Percentiles rank a stretch among this genome's conserved stretches.
Conservation (phyloP, 441 rosid species). For the Gossypium aridum region DNA sequence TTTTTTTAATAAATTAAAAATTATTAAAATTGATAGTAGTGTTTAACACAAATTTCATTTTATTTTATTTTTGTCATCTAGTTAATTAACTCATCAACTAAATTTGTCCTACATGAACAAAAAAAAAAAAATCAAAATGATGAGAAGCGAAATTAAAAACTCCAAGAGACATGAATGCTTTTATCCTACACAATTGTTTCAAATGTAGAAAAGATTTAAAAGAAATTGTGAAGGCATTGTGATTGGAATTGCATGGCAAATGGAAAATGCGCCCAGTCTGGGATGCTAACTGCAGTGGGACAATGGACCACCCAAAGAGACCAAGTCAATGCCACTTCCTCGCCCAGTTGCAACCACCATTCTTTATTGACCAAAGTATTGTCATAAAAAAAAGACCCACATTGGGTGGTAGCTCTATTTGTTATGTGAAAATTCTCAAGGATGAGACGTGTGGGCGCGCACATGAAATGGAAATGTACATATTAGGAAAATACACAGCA, state of each 20-base stretch:
- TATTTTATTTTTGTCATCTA: too few species aligned
- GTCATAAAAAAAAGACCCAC: background rate
- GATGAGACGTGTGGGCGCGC: background rate
- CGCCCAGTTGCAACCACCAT: background rate
- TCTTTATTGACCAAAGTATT: background rate
- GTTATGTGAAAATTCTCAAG: background rate
- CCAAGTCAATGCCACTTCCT: background rate
- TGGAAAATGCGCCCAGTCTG: background rate
- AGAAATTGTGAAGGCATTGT: background rate
- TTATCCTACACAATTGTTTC: background rate
- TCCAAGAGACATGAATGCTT: background rate
- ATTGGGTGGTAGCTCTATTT: background rate
- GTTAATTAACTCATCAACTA: background rate
- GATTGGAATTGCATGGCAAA: background rate
- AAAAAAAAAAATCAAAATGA: too few species aligned
- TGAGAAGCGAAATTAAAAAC: background rate
- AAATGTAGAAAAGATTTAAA: background rate
- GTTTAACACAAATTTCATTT: too few species aligned
- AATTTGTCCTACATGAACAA: background rate
- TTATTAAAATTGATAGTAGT: too few species aligned
- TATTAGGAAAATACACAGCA: background rate
- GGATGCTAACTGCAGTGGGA: background rate
- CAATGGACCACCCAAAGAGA: background rate
- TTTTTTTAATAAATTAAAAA: too few species aligned
- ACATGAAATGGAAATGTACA: background rate